phyloP scores from a whole-genome alignment of 1,139 yeast genomes.

The Yamadazyma dendronema region DNA sequence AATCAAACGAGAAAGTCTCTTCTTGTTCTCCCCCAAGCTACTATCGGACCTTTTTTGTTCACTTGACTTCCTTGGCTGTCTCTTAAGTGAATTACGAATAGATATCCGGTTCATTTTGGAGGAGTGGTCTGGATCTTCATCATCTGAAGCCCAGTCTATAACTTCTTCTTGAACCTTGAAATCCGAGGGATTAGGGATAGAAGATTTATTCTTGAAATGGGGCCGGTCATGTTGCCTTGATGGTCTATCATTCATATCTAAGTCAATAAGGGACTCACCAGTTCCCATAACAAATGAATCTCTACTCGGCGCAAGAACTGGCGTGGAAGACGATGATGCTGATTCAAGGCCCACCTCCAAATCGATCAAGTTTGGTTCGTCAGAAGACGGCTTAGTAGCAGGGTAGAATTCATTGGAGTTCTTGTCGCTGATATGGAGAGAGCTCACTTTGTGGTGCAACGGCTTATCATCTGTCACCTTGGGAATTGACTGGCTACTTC shows the following conservation, averaged over 20 bases:
- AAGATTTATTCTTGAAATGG: constrained; percentile 33
- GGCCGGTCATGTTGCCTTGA: constrained; percentile 15
- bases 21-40: constrained; percentile 19
- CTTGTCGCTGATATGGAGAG: constrained; percentile 4
- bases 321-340: constrained; percentile 27
- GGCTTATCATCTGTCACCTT: not conserved
- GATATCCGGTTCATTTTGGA: constrained; percentile 43
- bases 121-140: constrained; percentile 40
- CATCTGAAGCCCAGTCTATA: constrained; percentile 49
- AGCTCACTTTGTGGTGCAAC: constrained; percentile 5
- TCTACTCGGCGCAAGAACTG: constrained; percentile 17
- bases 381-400: constrained; percentile 11
- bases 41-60: constrained; percentile 38
- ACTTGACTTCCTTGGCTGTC: constrained; percentile 30
- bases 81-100: constrained; percentile 41
- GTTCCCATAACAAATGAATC: constrained; percentile 9
- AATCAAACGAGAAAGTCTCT: constrained; percentile 15
- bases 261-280: constrained; percentile 32
- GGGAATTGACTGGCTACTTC: constrained; percentile 5
- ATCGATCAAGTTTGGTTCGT: constrained; percentile 34
- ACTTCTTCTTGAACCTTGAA: constrained; percentile 44
- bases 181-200: constrained; percentile 31
- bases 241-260: constrained; percentile 25
- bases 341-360: constrained; percentile 40
- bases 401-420: not conserved